A percentile compares a stretch with the other conserved stretches of the same genome.
phyloP scores from a whole-genome alignment of 1,139 yeast genomes.

The Nakaseomyces uthaithaninus region DNA sequence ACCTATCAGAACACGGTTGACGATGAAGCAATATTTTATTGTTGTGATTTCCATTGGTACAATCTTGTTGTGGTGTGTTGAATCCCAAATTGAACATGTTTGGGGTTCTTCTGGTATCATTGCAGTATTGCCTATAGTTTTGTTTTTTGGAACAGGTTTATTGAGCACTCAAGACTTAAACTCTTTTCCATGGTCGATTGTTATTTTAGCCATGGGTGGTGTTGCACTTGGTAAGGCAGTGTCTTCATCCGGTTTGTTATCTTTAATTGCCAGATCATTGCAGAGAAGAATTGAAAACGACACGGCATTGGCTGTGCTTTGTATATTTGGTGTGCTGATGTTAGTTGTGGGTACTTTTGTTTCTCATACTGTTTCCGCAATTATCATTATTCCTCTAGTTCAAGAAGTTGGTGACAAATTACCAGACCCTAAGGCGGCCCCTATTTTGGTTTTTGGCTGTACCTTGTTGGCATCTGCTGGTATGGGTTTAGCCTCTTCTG shows the following conservation, averaged over 20 bases:
- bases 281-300: constrained; percentile 49
- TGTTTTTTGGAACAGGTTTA: constrained; percentile 65
- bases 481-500: constrained; percentile 71
- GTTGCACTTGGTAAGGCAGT: constrained; percentile 69
- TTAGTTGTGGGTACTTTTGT: constrained; percentile 67
- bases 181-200: constrained; percentile 71
- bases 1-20: constrained; percentile 52
- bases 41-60: constrained; percentile 44
- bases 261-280: constrained; percentile 52
- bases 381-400: constrained; percentile 61
- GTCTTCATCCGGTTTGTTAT: constrained; percentile 58
- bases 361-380: constrained; percentile 70
- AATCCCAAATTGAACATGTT: constrained; percentile 44
- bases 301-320: constrained; percentile 50
- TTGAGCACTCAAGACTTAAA: constrained; percentile 59
- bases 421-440: constrained; percentile 42
- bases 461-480: constrained; percentile 65
- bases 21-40: constrained; percentile 57
- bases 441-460: constrained; percentile 57
- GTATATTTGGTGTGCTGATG: constrained; percentile 59
- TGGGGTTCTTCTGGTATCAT: constrained; percentile 70
- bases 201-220: constrained; percentile 72
- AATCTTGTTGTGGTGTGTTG: constrained; percentile 66
- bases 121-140: constrained; percentile 55
- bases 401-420: constrained; percentile 57